These are phyloP conservation scores for Yarrowia sp. DNA, from an alignment of 805 yeast species.

Conservation along the genomic window DNA sequence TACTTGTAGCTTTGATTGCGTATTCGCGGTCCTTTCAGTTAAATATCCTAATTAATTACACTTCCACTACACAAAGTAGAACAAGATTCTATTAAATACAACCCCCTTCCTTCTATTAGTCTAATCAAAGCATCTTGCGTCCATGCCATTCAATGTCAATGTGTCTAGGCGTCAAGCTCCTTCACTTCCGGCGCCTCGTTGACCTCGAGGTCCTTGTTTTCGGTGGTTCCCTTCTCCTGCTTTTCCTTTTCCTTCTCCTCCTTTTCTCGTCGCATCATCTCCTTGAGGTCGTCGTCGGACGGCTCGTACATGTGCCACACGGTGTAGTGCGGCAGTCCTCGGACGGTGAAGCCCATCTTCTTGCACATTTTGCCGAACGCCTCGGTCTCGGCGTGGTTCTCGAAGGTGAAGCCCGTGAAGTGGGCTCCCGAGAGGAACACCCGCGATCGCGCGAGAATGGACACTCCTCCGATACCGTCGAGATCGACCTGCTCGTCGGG, in stretches of 20 bases:
- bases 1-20: no score
- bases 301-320: slow-evolving; percentile 99
- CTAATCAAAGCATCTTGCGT: neutral
- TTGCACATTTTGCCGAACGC: slow-evolving; percentile 91
- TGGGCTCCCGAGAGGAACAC: slow-evolving; percentile 88
- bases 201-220: slow-evolving; percentile 28
- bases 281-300: slow-evolving; percentile 86
- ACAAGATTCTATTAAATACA: neutral
- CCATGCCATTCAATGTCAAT: neutral
- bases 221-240: slow-evolving; percentile 30
- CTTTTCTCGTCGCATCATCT: slow-evolving; percentile 45
- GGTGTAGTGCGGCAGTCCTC: slow-evolving; percentile 93
- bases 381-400: slow-evolving; percentile 96
- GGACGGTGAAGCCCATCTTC: slow-evolving; percentile 81
- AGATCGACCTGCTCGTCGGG: slow-evolving; percentile 81
- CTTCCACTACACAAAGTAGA: no score
- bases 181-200: slow-evolving; percentile 12
- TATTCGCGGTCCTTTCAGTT: no score
- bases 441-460: slow-evolving; percentile 79
- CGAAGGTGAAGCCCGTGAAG: slow-evolving; percentile 94
- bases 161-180: neutral
- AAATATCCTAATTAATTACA: no score
- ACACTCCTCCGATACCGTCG: slow-evolving; percentile 98
- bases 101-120: slow-evolving; percentile 4
- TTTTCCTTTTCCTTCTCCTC: slow-evolving; percentile 38